These are phyloP conservation scores for Przewalskia tangutica DNA, from an alignment of 257 asterid species.

Conservation along the genomic window DNA sequence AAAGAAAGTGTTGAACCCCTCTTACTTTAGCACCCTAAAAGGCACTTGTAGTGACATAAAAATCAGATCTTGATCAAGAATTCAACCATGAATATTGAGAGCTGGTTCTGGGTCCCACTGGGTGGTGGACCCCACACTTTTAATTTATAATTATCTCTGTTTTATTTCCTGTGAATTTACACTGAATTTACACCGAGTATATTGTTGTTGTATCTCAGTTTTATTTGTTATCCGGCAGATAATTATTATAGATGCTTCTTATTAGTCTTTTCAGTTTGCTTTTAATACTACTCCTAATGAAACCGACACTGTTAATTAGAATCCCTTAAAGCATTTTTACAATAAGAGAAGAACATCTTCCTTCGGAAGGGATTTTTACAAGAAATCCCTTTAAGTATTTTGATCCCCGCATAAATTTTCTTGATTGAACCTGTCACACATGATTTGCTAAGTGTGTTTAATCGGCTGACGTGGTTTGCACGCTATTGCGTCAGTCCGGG, in stretches of 20 bases:
- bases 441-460: too few species aligned
- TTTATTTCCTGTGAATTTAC: too few species aligned
- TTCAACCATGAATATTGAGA: background rate
- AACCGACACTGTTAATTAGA: background rate
- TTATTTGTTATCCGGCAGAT: background rate
- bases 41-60: slow-evolving; percentile 2
- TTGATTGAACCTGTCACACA: too few species aligned
- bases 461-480: too few species aligned
- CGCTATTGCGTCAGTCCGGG: too few species aligned
- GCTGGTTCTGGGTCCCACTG: slow-evolving; percentile 32
- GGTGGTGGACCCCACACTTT: background rate
- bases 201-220: background rate
- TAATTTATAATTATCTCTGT: background rate
- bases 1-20: slow-evolving; percentile 5
- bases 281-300: background rate
- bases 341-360: background rate
- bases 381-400: too few species aligned
- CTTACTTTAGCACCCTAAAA: background rate
- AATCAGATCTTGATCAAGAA: slow-evolving; percentile 5
- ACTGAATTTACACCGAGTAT: too few species aligned
- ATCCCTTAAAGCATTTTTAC: background rate
- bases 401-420: too few species aligned
- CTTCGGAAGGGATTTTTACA: too few species aligned
- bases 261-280: background rate
- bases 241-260: background rate